phyloP scores from a whole-genome alignment of 2,329 filamentous ascomycete genomes.

The Huntiella omanensis region DNA sequence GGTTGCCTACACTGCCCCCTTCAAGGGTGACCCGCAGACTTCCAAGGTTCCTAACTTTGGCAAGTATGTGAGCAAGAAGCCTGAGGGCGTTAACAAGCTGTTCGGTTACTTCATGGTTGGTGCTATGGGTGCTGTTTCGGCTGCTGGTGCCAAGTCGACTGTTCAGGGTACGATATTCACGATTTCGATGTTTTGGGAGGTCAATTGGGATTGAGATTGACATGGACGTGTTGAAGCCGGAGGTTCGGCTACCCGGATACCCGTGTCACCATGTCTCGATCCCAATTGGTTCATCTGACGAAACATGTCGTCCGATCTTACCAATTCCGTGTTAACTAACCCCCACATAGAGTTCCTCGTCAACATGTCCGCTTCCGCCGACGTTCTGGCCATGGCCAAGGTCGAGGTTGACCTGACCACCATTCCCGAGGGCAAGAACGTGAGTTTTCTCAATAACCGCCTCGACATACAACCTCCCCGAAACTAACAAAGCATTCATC shows the following conservation, averaged over 20 bases:
- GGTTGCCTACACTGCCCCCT: slow-evolving; percentile 40
- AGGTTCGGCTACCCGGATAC: too few relatives aligned
- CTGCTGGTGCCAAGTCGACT: slow-evolving; percentile 90
- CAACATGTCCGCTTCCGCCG: slow-evolving; percentile 98
- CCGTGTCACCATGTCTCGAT: too few relatives aligned
- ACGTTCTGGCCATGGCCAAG: slow-evolving; percentile 98
- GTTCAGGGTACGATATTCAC: slow-evolving; percentile 62
- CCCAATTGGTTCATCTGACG: too few relatives aligned
- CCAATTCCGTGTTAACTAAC: slow-evolving; percentile 6
- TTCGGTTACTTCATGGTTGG: slow-evolving; percentile 99
- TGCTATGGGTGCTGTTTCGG: slow-evolving; percentile 76
- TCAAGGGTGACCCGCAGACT: slow-evolving; percentile 38
- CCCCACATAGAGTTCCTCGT: slow-evolving; percentile 71
- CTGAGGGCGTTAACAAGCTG: slow-evolving; percentile 58
- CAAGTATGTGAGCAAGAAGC: slow-evolving; percentile 60
- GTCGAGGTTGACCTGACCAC: slow-evolving; percentile 85
- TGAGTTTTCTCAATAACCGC: slow-evolving; percentile 27
- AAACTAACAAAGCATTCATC: slow-evolving; percentile 1
- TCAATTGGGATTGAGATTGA: slow-evolving; percentile 17
- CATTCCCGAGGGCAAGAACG: slow-evolving; percentile 99
- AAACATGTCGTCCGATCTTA: too few relatives aligned
- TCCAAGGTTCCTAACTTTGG: slow-evolving; percentile 75
- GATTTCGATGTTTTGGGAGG: not conserved
- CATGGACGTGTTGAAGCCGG: slow-evolving; percentile 4
- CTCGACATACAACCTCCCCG: not conserved